Percentiles rank a stretch among this genome's conserved stretches.
phyloP scores from a whole-genome alignment of 345 rosid species.

The Hibiscus trionum region DNA sequence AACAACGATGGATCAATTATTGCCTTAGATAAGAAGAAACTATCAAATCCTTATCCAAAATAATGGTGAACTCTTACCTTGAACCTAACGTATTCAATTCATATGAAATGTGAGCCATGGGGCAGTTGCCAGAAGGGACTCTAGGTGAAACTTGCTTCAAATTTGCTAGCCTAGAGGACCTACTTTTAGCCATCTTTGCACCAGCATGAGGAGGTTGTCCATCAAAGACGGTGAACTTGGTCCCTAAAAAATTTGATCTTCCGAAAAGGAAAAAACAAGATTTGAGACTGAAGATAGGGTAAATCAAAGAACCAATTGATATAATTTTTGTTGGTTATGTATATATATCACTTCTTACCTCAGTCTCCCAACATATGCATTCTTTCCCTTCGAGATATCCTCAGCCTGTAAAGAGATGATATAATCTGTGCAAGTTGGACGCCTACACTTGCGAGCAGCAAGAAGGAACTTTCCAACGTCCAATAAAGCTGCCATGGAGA shows the following conservation, averaged over 20 bases:
- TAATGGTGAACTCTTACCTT: conserved; percentile 31
- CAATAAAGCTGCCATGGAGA: conserved; percentile 35
- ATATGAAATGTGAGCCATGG: conserved; percentile 53
- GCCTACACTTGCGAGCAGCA: conserved; percentile 55
- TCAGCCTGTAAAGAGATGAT: conserved; percentile 40
- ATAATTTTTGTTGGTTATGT: neutral
- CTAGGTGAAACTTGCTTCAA: conserved; percentile 49
- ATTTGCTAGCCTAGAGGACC: conserved; percentile 41
- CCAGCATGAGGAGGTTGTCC: conserved; percentile 37
- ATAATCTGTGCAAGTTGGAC: conserved; percentile 64
- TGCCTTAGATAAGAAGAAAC: neutral
- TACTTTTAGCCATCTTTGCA: conserved; percentile 43
- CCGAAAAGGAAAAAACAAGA: conserved; percentile 5
- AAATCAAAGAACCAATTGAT: neutral
- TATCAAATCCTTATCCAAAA: neutral
- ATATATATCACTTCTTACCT: conserved; percentile 44
- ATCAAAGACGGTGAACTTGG: conserved; percentile 59
- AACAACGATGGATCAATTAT: neutral
- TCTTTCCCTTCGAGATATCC: conserved; percentile 40
- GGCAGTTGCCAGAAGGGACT: conserved; percentile 44
- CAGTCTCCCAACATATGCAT: conserved; percentile 47
- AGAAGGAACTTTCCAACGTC: conserved; percentile 73
- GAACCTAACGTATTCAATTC: conserved; percentile 67
- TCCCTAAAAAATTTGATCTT: conserved; percentile 73
- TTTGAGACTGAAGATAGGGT: neutral